phyloP scores from a whole-genome alignment of 495 filamentous ascomycete species.

The Umbilicaria muhlenbergii region DNA sequence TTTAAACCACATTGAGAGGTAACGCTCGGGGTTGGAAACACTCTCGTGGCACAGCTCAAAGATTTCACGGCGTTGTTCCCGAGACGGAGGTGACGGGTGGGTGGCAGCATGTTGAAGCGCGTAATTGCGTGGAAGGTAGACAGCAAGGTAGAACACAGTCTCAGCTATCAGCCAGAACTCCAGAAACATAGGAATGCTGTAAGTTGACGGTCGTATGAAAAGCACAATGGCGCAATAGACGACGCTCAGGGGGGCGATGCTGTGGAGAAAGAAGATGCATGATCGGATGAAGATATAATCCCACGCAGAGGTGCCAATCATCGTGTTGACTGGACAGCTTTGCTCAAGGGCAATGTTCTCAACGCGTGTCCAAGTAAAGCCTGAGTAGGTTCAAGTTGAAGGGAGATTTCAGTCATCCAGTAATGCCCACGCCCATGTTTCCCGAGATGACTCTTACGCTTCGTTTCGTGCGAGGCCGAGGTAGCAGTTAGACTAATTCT shows the following conservation, averaged over 20 bases:
- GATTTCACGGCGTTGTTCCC: conserved; percentile 27
- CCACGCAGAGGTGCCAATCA: conserved; percentile 17
- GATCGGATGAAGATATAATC: conserved; percentile 29
- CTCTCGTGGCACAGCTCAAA: conserved; percentile 38
- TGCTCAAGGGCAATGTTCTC: too few species aligned
- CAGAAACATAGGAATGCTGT: conserved; percentile 12
- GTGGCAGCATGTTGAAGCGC: conserved; percentile 32
- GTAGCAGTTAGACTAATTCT: too few species aligned
- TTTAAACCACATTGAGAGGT: conserved; percentile 48
- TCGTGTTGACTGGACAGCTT: conserved; percentile 1
- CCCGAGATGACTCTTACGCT: too few species aligned
- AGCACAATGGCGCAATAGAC: conserved; percentile 25
- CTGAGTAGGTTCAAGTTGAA: too few species aligned
- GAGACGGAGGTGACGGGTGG: conserved; percentile 33
- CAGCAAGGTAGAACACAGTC: conserved; percentile 32
- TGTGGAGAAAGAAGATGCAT: conserved; percentile 33
- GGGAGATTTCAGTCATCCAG: too few species aligned
- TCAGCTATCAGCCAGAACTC: conserved; percentile 27
- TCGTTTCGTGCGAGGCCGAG: too few species aligned
- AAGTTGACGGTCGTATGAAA: conserved; percentile 13
- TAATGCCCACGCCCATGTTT: too few species aligned
- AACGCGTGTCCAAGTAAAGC: too few species aligned
- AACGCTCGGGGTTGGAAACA: conserved; percentile 37
- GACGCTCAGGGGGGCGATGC: conserved; percentile 35
- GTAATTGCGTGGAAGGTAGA: conserved; percentile 36